Evolutionary conservation across 257 asterid genomes (phyloP).

Genomic region (Datura wrightii): DNA sequence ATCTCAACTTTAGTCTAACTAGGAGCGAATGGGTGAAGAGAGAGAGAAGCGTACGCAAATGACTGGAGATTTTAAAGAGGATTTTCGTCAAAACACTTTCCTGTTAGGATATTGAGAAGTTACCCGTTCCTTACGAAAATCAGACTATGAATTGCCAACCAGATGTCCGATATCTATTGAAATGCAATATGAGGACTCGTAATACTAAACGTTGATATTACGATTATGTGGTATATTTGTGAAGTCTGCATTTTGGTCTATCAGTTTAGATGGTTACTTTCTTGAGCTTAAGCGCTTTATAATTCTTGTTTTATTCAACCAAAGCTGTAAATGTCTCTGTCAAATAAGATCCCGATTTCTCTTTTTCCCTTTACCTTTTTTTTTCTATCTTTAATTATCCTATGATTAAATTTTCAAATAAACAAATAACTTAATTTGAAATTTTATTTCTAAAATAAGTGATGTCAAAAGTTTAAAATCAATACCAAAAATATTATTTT

Average conservation of each 20-base stretch:
- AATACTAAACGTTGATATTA: not conserved
- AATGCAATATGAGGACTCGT: not conserved
- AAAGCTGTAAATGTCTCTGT: not conserved
- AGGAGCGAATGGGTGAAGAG: not conserved
- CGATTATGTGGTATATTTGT: not conserved
- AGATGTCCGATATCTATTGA: not conserved
- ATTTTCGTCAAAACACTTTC: not conserved
- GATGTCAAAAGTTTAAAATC: no score
- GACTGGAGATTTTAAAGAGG: not conserved
- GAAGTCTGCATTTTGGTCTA: not conserved
- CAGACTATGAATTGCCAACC: not conserved
- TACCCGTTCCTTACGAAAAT: no score
- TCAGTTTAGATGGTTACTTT: not conserved
- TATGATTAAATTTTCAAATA: not conserved
- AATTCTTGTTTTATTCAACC: not conserved
- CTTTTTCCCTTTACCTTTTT: no score
- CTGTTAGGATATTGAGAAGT: not conserved
- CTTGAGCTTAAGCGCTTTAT: no score
- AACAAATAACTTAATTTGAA: not conserved
- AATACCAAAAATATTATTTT: no score
- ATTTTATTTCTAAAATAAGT: no score
- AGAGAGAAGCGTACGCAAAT: not conserved
- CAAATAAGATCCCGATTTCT: not conserved
- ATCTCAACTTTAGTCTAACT: not conserved
- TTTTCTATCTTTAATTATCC: not conserved